Conservation (phyloP, 2,329 filamentous ascomycete genomes). For the Neophaeococcomyces mojaviensis region DNA sequence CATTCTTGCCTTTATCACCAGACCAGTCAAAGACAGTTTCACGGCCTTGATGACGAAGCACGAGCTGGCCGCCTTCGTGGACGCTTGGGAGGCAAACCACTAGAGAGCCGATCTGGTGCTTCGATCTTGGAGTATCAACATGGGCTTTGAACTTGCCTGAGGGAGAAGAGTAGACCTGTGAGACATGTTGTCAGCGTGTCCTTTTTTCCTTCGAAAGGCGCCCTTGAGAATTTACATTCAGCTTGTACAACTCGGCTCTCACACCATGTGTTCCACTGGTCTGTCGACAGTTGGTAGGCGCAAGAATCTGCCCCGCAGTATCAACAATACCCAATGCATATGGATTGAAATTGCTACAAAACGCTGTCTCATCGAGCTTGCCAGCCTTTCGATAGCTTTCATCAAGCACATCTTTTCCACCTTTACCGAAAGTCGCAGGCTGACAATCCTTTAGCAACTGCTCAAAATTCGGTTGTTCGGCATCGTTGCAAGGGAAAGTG, state of each 20-base stretch:
- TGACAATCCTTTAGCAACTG: slow-evolving; percentile 28
- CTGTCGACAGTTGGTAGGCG: slow-evolving; percentile 25
- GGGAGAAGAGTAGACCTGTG: slow-evolving; percentile 42
- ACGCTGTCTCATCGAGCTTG: slow-evolving; percentile 43
- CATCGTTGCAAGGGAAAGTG: not conserved
- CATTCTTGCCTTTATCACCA: slow-evolving; percentile 15
- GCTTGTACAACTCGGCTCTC: slow-evolving; percentile 49
- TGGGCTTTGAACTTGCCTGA: slow-evolving; percentile 46
- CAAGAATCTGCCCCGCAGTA: slow-evolving; percentile 40
- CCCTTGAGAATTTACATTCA: slow-evolving; percentile 38
- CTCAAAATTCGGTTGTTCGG: slow-evolving; percentile 3
- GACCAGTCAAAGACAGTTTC: slow-evolving; percentile 25
- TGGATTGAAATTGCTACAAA: slow-evolving; percentile 46
- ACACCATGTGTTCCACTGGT: slow-evolving; percentile 29
- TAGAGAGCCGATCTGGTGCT: slow-evolving; percentile 45
- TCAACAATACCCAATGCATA: slow-evolving; percentile 48
- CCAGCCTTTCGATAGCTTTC: slow-evolving; percentile 46
- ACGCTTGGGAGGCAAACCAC: slow-evolving; percentile 44
- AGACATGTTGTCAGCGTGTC: slow-evolving; percentile 26
- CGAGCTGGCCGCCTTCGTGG: slow-evolving; percentile 28
- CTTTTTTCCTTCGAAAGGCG: not conserved
- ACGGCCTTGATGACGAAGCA: slow-evolving; percentile 28
- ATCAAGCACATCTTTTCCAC: slow-evolving; percentile 43
- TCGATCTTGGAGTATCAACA: slow-evolving; percentile 47
- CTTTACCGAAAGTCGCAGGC: slow-evolving; percentile 45